Evolutionary conservation across 495 filamentous ascomycete genomes (phyloP).

Genomic region (Letharia lupina): DNA sequence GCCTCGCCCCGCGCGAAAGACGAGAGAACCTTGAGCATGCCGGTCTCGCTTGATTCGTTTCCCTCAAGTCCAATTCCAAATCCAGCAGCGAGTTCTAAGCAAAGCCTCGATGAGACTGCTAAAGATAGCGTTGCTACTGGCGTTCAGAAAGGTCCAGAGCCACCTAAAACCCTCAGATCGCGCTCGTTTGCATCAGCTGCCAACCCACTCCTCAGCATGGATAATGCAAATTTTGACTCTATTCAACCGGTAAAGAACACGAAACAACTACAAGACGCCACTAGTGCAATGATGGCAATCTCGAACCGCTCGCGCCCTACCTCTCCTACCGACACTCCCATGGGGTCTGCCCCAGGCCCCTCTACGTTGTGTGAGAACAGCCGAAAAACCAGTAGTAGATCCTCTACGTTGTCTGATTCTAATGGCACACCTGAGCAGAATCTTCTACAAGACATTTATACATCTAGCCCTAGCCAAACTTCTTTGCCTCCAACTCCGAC

Average conservation of each 20-base stretch:
- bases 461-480: slow-evolving; percentile 17
- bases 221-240: slow-evolving; percentile 51
- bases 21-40: slow-evolving; percentile 56
- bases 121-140: slow-evolving; percentile 25
- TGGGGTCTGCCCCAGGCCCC: slow-evolving; percentile 42
- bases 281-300: slow-evolving; percentile 57
- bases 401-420: slow-evolving; percentile 35
- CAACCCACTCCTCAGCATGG: slow-evolving; percentile 54
- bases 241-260: slow-evolving; percentile 35
- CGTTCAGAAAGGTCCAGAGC: slow-evolving; percentile 28
- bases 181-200: slow-evolving; percentile 57
- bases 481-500: slow-evolving; percentile 20
- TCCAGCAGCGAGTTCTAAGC: slow-evolving; percentile 28
- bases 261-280: slow-evolving; percentile 47
- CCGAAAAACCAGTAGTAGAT: slow-evolving; percentile 25
- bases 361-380: slow-evolving; percentile 24
- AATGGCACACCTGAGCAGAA: slow-evolving; percentile 14
- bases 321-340: slow-evolving; percentile 47
- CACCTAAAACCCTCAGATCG: slow-evolving; percentile 50
- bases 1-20: slow-evolving; percentile 32
- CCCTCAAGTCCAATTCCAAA: slow-evolving; percentile 30
- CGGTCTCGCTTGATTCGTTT: slow-evolving; percentile 32
- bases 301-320: slow-evolving; percentile 50
- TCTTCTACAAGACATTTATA: background rate
- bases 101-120: slow-evolving; percentile 27